phyloP scores from a whole-genome alignment of 495 filamentous ascomycete species.

The Annulohypoxylon bovei region DNA sequence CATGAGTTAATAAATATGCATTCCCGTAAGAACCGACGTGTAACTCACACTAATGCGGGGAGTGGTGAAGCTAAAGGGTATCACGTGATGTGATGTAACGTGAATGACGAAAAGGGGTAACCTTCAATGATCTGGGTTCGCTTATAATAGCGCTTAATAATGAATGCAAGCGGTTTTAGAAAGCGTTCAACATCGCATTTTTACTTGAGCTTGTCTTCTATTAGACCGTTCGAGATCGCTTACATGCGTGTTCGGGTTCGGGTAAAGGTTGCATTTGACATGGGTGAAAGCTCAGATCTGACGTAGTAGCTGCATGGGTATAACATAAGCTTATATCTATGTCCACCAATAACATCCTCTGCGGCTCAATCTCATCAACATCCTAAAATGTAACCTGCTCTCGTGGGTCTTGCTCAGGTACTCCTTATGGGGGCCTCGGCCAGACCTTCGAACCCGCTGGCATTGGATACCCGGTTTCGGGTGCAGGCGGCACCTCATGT shows the following conservation, averaged over 20 bases:
- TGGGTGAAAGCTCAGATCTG: neutral
- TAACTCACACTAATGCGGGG: no score
- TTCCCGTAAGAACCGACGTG: no score
- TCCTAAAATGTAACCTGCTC: neutral
- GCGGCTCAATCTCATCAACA: neutral
- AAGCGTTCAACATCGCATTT: neutral
- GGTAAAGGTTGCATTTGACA: neutral
- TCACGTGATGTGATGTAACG: neutral
- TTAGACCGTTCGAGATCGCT: neutral
- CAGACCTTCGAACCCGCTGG: neutral
- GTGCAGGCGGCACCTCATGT: neutral
- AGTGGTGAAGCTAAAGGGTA: neutral
- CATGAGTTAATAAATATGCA: neutral
- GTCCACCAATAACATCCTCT: neutral
- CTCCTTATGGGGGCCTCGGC: neutral
- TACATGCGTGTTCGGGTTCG: neutral
- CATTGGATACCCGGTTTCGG: neutral
- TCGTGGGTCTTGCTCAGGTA: neutral
- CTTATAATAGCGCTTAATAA: neutral
- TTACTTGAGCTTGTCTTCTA: neutral
- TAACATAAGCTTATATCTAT: slow-evolving; percentile 1
- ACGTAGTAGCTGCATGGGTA: neutral
- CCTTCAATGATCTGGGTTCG: no score
- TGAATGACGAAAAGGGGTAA: no score
- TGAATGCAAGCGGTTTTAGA: neutral